phyloP scores from a whole-genome alignment of 2,329 filamentous ascomycete genomes.

The Xylariales sp. region DNA sequence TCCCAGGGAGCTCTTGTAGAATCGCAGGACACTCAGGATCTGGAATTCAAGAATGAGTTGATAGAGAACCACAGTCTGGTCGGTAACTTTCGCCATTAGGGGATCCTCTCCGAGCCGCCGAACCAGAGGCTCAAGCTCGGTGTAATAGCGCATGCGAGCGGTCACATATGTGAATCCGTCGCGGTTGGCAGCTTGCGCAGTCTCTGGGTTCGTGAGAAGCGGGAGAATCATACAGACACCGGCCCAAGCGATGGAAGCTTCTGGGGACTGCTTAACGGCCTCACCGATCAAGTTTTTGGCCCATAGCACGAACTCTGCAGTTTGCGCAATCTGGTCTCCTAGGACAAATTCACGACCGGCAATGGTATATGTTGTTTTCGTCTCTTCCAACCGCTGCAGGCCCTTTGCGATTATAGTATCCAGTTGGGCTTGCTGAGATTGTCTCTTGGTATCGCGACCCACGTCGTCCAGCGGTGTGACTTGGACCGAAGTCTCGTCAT shows the following conservation, averaged over 20 bases:
- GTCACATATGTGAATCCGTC: slow-evolving; percentile 52
- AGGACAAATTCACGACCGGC: slow-evolving; percentile 27
- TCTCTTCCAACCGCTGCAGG: slow-evolving; percentile 24
- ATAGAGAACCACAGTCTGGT: slow-evolving; percentile 48
- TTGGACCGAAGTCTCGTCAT: not conserved
- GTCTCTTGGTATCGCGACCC: not conserved
- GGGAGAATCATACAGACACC: slow-evolving; percentile 54
- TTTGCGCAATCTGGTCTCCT: slow-evolving; percentile 42
- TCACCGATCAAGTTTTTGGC: slow-evolving; percentile 44
- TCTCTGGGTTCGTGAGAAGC: slow-evolving; percentile 49
- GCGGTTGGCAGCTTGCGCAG: slow-evolving; percentile 47
- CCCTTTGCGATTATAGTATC: slow-evolving; percentile 7
- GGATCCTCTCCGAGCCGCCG: slow-evolving; percentile 25
- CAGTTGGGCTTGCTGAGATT: slow-evolving; percentile 13
- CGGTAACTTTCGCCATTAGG: slow-evolving; percentile 35
- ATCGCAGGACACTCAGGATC: slow-evolving; percentile 49
- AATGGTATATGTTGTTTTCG: slow-evolving; percentile 31
- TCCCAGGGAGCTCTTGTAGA: slow-evolving; percentile 42
- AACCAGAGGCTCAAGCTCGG: slow-evolving; percentile 47
- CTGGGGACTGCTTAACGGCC: slow-evolving; percentile 48
- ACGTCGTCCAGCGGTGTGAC: not conserved
- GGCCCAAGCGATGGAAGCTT: slow-evolving; percentile 50
- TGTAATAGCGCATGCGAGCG: slow-evolving; percentile 50
- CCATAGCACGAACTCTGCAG: slow-evolving; percentile 37
- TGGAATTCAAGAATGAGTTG: slow-evolving; percentile 52